Evolutionary conservation across 495 filamentous ascomycete genomes (phyloP), one percentile per base, ranked within the genome.

Genomic region (Penicillium turbatum): DNA sequence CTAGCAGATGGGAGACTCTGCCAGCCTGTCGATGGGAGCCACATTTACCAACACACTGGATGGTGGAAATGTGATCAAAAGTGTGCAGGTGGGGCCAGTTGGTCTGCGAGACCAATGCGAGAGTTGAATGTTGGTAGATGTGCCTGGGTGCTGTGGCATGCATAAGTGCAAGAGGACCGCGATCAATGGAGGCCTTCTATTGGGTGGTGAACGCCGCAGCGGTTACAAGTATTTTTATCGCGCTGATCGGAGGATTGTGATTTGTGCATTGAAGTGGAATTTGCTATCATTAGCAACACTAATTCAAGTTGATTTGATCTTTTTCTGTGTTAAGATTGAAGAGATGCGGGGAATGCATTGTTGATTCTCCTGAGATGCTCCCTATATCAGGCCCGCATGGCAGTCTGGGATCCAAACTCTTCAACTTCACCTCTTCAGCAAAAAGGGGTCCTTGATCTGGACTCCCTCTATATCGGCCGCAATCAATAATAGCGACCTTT

Each of bases 171-270:
- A 42, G 17, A 29, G 19, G 50, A 37, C 24, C 27, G 52, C 26
- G 37, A 38, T 40, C 21, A 17, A 49, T 46, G 24, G 19, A 34
- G 44, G 32, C 47, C 24, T 35, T 35, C 55, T 54, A 55, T 64
- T 68, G 60, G 61, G 17, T 13, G 48, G 34, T 27, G 56, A 63
- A 58, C 60, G 61, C 56, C 61, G 57, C 60, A 56, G 71, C 71
- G 71, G 69, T 64, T 74, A 74, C 55, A 46, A 55, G 45, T 62
- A 64, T 64, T 60, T 46, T 37, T 59, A 55, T 57, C 49, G 21
- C 10, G 49, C 47, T 37, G 55, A 47, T 58, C 32, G 21, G 5
- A 21, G 11, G 26, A 12, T 19, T 27, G 13, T 61, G 48, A 65
- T 63, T 63, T 55, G 59, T 9, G 1, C 15, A 27, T 35, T n/a